Percentiles rank a stretch among this genome's conserved stretches.
phyloP scores from a whole-genome alignment of 108 stramenopile genomes.

The Chaetoceros tenuissimus region DNA sequence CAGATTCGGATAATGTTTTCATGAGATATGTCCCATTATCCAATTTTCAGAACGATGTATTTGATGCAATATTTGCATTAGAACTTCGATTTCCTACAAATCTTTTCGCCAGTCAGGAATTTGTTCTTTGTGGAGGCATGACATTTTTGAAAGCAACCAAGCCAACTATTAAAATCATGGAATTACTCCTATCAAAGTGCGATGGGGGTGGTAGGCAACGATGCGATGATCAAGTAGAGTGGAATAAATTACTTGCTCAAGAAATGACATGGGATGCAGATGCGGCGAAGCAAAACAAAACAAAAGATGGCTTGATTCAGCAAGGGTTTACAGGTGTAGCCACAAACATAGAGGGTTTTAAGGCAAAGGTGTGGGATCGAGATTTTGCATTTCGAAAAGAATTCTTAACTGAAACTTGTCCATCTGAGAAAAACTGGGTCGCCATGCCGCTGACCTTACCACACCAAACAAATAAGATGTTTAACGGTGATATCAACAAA shows the following conservation, averaged over 20 bases:
- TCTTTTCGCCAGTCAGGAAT: slow-evolving; percentile 20
- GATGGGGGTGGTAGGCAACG: slow-evolving; percentile 3
- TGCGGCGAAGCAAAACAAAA: neutral
- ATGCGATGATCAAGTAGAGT: slow-evolving; percentile 47
- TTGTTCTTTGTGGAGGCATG: slow-evolving; percentile 41
- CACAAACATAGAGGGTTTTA: slow-evolving; percentile 18
- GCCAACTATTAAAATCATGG: slow-evolving; percentile 19
- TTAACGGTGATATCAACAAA: too few species aligned
- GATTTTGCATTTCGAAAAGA: slow-evolving; percentile 43
- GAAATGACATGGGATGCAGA: neutral
- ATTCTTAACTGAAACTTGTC: slow-evolving; percentile 24
- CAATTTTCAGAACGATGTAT: slow-evolving; percentile 17
- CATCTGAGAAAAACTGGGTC: slow-evolving; percentile 37
- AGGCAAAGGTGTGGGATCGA: slow-evolving; percentile 37
- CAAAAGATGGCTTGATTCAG: slow-evolving; percentile 19
- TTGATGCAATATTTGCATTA: slow-evolving; percentile 40
- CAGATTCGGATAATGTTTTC: slow-evolving; percentile 52
- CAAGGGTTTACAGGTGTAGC: slow-evolving; percentile 22
- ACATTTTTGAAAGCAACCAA: slow-evolving; percentile 28
- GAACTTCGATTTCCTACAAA: slow-evolving; percentile 23
- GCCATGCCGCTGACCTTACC: slow-evolving; percentile 27
- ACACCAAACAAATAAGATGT: neutral
- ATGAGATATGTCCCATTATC: slow-evolving; percentile 12
- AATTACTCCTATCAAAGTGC: slow-evolving; percentile 23
- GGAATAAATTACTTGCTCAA: slow-evolving; percentile 22